Conservation (phyloP, 345 rosid species). For the Rhodomyrtus tomentosa region DNA sequence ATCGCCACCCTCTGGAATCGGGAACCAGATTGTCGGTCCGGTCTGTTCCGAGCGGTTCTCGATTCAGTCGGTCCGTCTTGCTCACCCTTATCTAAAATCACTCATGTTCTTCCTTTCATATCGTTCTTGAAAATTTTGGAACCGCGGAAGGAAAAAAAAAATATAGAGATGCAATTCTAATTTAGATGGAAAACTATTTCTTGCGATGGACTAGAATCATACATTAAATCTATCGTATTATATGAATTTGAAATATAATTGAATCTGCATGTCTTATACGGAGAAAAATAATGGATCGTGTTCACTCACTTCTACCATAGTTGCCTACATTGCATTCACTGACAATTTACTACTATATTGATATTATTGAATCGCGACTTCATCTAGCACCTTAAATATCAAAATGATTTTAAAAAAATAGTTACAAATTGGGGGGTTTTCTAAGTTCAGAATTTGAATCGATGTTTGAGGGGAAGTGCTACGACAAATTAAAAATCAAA, state of each 20-base stretch:
- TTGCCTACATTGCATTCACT: not conserved
- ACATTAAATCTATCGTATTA: not conserved
- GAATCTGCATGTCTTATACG: not conserved
- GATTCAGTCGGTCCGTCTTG: no score
- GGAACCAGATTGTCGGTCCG: fast-evolving
- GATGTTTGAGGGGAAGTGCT: not conserved
- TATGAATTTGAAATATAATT: not conserved
- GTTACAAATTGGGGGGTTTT: not conserved
- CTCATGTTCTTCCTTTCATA: not conserved
- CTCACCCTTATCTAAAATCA: not conserved
- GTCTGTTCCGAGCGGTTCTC: fast-evolving
- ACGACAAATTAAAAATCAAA: not conserved
- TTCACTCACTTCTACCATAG: not conserved
- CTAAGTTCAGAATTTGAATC: not conserved
- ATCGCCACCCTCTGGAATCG: no score
- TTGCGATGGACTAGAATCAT: not conserved
- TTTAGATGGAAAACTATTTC: not conserved
- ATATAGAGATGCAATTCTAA: not conserved
- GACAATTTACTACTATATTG: not conserved
- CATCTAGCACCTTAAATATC: not conserved
- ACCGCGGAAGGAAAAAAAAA: not conserved
- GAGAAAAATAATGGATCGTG: not conserved
- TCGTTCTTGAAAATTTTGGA: not conserved
- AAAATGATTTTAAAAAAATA: not conserved
- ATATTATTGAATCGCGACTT: not conserved